These are phyloP conservation scores for Flueggea neowawraea DNA, from an alignment of 441 rosid genomes.

Conservation along the genomic window DNA sequence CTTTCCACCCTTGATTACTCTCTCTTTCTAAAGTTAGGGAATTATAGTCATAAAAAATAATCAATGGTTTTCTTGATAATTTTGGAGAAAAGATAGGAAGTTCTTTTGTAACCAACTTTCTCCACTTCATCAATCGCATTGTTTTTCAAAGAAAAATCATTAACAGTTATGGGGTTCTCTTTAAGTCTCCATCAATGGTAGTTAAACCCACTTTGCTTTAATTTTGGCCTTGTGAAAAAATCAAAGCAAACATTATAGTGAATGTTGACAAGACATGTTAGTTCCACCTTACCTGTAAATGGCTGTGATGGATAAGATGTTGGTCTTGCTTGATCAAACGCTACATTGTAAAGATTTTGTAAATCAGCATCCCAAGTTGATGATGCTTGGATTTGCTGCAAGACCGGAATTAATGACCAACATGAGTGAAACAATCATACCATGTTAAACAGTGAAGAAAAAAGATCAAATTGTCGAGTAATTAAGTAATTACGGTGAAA, in stretches of 20 bases:
- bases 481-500: slow-evolving; percentile 43
- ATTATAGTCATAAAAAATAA: slow-evolving; percentile 8
- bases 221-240: slow-evolving; percentile 19
- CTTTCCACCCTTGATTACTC: slow-evolving; percentile 13
- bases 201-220: slow-evolving; percentile 32
- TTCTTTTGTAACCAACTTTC: slow-evolving; percentile 25
- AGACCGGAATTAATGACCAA: not conserved
- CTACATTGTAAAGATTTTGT: slow-evolving; percentile 61
- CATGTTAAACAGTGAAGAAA: not conserved
- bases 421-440: not conserved
- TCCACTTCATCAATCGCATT: slow-evolving; percentile 13
- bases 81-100: slow-evolving; percentile 8
- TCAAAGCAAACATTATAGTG: slow-evolving; percentile 14
- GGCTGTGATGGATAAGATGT: slow-evolving; percentile 35
- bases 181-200: slow-evolving; percentile 30
- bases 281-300: slow-evolving; percentile 40
- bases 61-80: slow-evolving; percentile 20
- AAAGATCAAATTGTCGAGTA: not conserved
- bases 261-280: slow-evolving; percentile 17
- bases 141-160: slow-evolving; percentile 24
- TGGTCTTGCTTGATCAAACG: slow-evolving; percentile 50
- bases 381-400: slow-evolving; percentile 53
- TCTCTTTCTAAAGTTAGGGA: slow-evolving; percentile 4
- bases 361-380: slow-evolving; percentile 66
- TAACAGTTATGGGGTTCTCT: slow-evolving; percentile 36